Evolutionary conservation across 805 yeast genomes (phyloP), one percentile per base, ranked within the genome.

Genomic region (Candida sithepensis): DNA sequence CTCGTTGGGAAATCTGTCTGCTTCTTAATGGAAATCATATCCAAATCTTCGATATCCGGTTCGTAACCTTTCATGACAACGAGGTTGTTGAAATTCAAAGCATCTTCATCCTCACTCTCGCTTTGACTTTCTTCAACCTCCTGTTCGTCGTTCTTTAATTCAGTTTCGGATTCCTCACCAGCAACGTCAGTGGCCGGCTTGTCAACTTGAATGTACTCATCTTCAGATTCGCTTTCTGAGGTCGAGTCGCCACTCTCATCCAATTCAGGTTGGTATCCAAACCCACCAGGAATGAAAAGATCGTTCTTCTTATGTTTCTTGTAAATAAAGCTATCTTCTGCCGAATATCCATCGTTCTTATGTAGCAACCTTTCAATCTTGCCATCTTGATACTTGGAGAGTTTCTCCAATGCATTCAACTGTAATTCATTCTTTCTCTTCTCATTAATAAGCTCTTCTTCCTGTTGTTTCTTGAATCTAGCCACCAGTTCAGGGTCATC

Each of bases 61-160:
- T 86, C 94, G 59, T 78, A 86, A 2, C 81, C 85, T 56, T 80
- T 84, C 53, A 83, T 87, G 42, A 75, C 71, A 6, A 84, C 72
- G 19, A 81, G 61, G 2, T 73, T 76, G 18, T 55, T 52, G 63
- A 60, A 53, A 59, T 44, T 42, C 1, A 47, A 41, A 30, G 26
- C 39, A 22, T 38, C 46, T 19, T n/a, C 23, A 12, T 19, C 36
- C 16, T 19, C n/a, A n/a, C n/a, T n/a, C n/a, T n/a, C n/a, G 10
- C 16, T n/a, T 23, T 28, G 16, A n/a, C 24, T 32, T 18, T 36
- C 28, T 14, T 19, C 33, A 19, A 45, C 53, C 1, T 47, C 50
- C 10, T 41, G 36, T 8, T 40, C 43, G 10, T 46, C 43, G 4
- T 12, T 46, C 43, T 5, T 43, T 16, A 47, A 23, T 9, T 40